Percentiles rank a stretch among this genome's conserved stretches.
Evolutionary conservation across 768 basidiomycete genomes (phyloP).

Genomic region (Tricholoma flavovirens): DNA sequence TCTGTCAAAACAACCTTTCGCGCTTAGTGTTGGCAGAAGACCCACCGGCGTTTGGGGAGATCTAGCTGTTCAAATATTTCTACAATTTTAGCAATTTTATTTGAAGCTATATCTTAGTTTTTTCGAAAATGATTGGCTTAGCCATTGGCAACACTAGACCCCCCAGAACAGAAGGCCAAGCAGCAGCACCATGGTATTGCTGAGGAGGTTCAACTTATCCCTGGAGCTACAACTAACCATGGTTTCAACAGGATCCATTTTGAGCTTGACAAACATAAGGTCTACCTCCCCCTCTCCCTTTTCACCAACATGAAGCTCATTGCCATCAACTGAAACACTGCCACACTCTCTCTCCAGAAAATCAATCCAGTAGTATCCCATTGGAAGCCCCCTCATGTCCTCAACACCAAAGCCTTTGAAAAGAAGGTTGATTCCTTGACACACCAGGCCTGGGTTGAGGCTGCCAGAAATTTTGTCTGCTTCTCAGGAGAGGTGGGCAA

Average conservation of each 20-base stretch:
- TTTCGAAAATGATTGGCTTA: too few relatives aligned
- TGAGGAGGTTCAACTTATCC: neutral
- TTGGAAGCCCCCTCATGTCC: neutral
- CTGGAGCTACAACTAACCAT: neutral
- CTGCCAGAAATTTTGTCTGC: neutral
- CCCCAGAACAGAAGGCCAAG: constrained; percentile 1
- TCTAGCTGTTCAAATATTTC: too few relatives aligned
- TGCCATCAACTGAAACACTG: constrained; percentile 1
- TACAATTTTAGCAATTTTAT: too few relatives aligned
- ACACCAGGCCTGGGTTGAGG: constrained; percentile 3
- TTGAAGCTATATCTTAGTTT: too few relatives aligned
- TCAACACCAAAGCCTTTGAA: constrained; percentile 7
- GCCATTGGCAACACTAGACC: too few relatives aligned
- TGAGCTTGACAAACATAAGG: neutral
- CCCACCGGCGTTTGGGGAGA: too few relatives aligned
- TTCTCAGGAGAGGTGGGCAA: constrained; percentile 2
- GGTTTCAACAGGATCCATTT: neutral
- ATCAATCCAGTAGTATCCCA: neutral
- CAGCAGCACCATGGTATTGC: neutral
- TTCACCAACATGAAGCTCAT: constrained; percentile 7
- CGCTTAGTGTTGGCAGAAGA: too few relatives aligned
- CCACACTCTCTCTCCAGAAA: constrained; percentile 3
- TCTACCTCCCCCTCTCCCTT: constrained; percentile 8
- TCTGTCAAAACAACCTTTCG: too few relatives aligned
- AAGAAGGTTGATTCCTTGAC: constrained; percentile 2